These are phyloP conservation scores for Aspergillus neotritici DNA, from an alignment of 2,329 filamentous ascomycete species.

Conservation along the genomic window DNA sequence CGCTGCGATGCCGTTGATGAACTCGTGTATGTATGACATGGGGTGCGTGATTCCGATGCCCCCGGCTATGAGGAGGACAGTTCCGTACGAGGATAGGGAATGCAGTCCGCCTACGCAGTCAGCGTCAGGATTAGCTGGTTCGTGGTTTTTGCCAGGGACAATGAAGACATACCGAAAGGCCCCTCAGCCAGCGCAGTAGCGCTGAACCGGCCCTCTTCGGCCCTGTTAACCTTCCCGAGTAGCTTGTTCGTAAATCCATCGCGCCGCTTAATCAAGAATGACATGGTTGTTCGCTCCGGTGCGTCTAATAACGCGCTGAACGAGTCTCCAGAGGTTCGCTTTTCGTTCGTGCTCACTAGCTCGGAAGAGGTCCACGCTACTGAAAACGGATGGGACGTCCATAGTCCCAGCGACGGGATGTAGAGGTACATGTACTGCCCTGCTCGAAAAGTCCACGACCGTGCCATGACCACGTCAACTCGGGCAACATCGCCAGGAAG, in stretches of 20 bases:
- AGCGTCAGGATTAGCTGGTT: not conserved
- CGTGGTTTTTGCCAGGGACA: not conserved
- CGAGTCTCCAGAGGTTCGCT: conserved; percentile 27
- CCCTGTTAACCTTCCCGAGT: conserved; percentile 22
- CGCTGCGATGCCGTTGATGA: conserved; percentile 21
- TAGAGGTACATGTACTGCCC: conserved; percentile 54
- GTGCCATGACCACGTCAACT: conserved; percentile 29
- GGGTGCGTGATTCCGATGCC: conserved; percentile 36
- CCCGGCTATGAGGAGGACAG: conserved; percentile 30
- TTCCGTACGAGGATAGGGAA: conserved; percentile 29
- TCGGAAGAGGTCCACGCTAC: conserved; percentile 35
- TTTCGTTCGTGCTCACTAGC: conserved; percentile 14
- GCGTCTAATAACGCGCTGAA: conserved; percentile 22
- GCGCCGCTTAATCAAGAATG: conserved; percentile 29
- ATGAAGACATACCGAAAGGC: conserved; percentile 27
- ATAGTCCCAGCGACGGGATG: conserved; percentile 42
- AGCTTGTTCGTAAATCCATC: conserved; percentile 32
- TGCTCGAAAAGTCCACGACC: conserved; percentile 33
- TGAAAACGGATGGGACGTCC: conserved; percentile 41
- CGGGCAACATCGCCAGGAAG: conserved; percentile 52
- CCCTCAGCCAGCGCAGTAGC: conserved; percentile 30
- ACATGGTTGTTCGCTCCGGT: conserved; percentile 25
- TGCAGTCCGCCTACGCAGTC: conserved; percentile 23
- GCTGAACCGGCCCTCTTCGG: conserved; percentile 20
- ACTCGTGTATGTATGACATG: conserved; percentile 30